Base-by-base conservation (phyloP, 345 rosid genomes). In the Anastatica hierochuntica region DNA sequence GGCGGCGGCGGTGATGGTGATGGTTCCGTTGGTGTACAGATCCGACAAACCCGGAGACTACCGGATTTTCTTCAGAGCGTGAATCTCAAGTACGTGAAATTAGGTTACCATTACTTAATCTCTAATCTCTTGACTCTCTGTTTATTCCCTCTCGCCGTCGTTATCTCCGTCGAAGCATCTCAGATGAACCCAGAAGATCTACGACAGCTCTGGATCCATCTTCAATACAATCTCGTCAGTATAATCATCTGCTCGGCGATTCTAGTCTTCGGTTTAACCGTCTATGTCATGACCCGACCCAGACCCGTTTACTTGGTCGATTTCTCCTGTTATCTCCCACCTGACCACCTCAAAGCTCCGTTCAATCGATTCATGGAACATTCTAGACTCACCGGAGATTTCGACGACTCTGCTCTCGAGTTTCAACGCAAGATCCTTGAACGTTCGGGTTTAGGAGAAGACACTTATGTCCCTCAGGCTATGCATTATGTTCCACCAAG, bases 381-480 rank as follows among this genome's bases (percentile, higher is more conserved):
- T 37, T 75, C 80, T n/a, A 35, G 44, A 14, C 58, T 62, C 21
- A 64, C 68, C 5, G 83, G 76, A 1, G 57, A 62, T 37, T 73
- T 73, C 38, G 72, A 71, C 5, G 79, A 72, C 52, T 54, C 70
- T 39, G 50, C 71, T 33, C 52, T 77, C 7, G 74, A 69, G 67
- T 74, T 77, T 39, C 79, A 74, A 46, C 69, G 69, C 54, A 77
- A 67, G 64, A 74, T 77, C 50, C 57, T 77, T 2, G 72, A 77
- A 27, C 60, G 75, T 15, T 77, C 82, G 7, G 79, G 82, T 21
- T 60, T 77, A 33, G 82, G 79, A 2, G 79, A 77, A 16, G 57
- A 67, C 14, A 74, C 79, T 21, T 72, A 63, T 52, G 44, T 63
- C 15, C 82, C 79, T 41, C 68, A 74, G 58, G 77, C 76, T 7